A percentile compares a stretch with the other conserved stretches of the same genome.
phyloP scores from a whole-genome alignment of 257 asterid species.

The Nicotiana knightiana region DNA sequence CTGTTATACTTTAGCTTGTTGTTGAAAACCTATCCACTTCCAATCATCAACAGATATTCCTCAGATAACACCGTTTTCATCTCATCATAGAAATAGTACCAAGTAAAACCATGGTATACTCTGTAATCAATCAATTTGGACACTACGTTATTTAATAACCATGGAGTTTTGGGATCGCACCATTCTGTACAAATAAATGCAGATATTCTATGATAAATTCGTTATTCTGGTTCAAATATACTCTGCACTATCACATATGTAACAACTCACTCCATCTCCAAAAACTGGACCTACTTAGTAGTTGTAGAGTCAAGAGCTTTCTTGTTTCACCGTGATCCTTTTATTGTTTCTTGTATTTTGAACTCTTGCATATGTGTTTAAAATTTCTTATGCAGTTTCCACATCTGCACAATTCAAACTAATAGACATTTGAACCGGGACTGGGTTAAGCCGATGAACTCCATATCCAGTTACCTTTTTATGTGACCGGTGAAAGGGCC shows the following conservation, averaged over 20 bases:
- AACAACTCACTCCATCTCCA: background rate
- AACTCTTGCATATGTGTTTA: background rate
- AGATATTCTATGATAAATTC: background rate
- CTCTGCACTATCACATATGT: background rate
- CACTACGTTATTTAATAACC: background rate
- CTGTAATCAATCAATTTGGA: background rate
- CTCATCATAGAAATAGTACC: background rate
- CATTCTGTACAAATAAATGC: background rate
- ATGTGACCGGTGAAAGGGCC: background rate
- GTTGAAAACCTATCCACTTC: background rate
- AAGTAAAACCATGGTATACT: background rate
- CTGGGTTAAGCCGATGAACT: background rate
- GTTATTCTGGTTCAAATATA: background rate
- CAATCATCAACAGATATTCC: background rate
- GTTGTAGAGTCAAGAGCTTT: background rate
- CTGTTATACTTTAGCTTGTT: background rate
- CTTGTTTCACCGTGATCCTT: background rate
- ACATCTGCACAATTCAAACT: background rate
- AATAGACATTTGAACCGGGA: background rate
- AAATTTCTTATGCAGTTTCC: background rate
- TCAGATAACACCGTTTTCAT: background rate
- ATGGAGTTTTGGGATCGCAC: background rate
- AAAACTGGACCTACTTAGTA: background rate
- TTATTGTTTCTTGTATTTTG: background rate
- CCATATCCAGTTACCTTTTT: background rate